These are phyloP conservation scores for Komagataella pseudopastoris DNA, from an alignment of 805 yeast species.

Conservation along the genomic window DNA sequence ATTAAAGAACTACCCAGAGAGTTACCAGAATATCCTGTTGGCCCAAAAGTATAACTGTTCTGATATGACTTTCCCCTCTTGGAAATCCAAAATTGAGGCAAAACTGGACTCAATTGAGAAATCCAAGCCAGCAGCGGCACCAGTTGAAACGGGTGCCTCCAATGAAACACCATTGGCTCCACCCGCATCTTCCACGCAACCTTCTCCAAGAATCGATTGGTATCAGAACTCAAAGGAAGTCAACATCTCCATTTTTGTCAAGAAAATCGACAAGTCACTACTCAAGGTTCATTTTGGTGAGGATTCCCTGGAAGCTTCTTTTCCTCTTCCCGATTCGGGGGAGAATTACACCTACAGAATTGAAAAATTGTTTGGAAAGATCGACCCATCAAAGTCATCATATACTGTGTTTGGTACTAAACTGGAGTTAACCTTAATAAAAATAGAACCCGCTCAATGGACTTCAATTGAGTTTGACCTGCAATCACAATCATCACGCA, in stretches of 20 bases:
- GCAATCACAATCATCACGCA: conserved; percentile 1
- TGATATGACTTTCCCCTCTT: conserved; percentile 34
- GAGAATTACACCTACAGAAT: conserved; percentile 34
- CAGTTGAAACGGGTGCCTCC: neutral
- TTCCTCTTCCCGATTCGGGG: conserved; percentile 38
- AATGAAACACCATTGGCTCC: neutral
- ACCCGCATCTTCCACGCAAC: conserved; percentile 1
- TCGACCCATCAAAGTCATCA: conserved; percentile 30
- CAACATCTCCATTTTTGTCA: conserved; percentile 59
- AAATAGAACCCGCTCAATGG: neutral
- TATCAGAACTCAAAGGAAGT: conserved; percentile 51
- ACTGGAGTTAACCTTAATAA: conserved; percentile 39
- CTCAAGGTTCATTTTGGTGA: conserved; percentile 24
- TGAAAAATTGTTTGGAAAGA: conserved; percentile 36
- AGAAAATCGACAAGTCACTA: conserved; percentile 41
- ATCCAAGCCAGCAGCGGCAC: neutral
- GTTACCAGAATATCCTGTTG: conserved; percentile 25
- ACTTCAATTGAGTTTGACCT: neutral
- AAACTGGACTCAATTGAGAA: conserved; percentile 12
- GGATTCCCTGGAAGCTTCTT: conserved; percentile 25
- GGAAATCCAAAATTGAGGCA: conserved; percentile 26
- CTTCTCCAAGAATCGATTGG: conserved; percentile 45
- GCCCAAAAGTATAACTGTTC: conserved; percentile 27
- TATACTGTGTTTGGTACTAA: conserved; percentile 56
- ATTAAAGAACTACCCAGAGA: conserved; percentile 24